phyloP scores from a whole-genome alignment of 805 yeast species.

The Saturnispora besseyi region DNA sequence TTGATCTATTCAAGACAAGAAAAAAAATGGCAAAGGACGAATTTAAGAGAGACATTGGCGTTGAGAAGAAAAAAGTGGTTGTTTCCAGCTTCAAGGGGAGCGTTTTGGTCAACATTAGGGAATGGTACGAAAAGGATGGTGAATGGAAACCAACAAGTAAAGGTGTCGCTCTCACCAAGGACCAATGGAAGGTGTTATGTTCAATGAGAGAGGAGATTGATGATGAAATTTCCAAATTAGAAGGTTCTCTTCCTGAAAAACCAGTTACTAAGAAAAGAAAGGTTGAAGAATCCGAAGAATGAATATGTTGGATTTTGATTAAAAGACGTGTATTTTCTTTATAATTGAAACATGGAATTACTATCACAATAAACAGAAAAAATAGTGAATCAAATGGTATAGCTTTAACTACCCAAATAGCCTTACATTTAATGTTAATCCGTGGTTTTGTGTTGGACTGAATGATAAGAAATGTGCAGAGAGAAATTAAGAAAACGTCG shows the following conservation, averaged over 20 bases:
- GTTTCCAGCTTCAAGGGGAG: constrained; percentile 63
- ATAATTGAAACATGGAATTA: background rate
- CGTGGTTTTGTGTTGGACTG: background rate
- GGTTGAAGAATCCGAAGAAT: constrained; percentile 14
- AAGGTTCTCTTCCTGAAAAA: constrained; percentile 8
- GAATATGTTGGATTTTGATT: background rate
- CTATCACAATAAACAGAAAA: background rate
- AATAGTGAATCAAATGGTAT: background rate
- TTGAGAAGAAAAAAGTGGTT: constrained; percentile 57
- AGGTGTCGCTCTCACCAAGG: constrained; percentile 54
- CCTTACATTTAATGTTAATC: background rate
- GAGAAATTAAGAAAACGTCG: background rate
- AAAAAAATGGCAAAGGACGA: background rate
- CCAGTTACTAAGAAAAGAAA: constrained; percentile 6
- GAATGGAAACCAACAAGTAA: constrained; percentile 76
- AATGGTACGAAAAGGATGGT: constrained; percentile 54
- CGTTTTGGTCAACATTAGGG: constrained; percentile 74
- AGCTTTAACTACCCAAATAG: no score
- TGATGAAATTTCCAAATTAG: constrained; percentile 19
- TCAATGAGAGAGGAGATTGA: background rate
- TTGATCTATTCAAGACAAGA: background rate
- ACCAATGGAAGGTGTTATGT: constrained; percentile 35
- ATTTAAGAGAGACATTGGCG: constrained; percentile 17
- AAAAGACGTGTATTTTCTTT: background rate
- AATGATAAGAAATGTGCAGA: background rate